Evolutionary conservation across 2,329 filamentous ascomycete genomes (phyloP), one percentile per base, ranked within the genome.

Genomic region (Colletotrichum neosansevieriae): DNA sequence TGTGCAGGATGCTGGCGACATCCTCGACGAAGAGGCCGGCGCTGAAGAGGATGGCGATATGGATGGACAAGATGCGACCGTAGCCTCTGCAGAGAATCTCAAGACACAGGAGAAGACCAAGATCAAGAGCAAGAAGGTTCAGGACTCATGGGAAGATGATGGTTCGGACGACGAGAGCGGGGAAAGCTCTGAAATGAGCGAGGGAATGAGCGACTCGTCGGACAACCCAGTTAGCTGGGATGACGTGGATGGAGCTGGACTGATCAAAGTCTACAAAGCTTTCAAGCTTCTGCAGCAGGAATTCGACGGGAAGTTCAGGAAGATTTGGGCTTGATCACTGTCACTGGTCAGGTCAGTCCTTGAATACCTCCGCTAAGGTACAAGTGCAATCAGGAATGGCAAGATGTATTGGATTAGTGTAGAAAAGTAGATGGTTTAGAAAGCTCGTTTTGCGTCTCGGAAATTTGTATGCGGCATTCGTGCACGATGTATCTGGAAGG

Each of bases 271-370:
- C 24, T 79, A 90, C 13, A 83, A 81, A 72, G 87, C 88, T 1
- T 91, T 92, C 73, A 81, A 80, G 69, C 77, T 83, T 72, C 74
- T 92, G 70, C 85, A 85, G 73, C 79, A 80, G 32, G 86, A 88
- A 64, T 92, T 91, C 75, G 85, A 90, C 71, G 81, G 82, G 50
- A 92, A 90, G 79, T 92, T 92, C 77, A 82, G 75, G 74, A 85
- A 84, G 73, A 84, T 86, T 73, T 89, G 87, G 86, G 85, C 88
- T 75, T 90, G 77, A 76, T 36, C 15, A 32, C 6, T n/a, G n/a
- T n/a, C n/a, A n/a, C n/a, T n/a, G 2, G 29, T 19, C 15, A 6
- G 9, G 9, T 36, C 3, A 4, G 47, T 10, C 13, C 3, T 32
- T 6, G 38, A 45, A 19, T 11, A 1, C 9, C 11, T 38, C 13